Base-by-base conservation (phyloP, 139 green algal species). In the Chlorella vulgaris region DNA sequence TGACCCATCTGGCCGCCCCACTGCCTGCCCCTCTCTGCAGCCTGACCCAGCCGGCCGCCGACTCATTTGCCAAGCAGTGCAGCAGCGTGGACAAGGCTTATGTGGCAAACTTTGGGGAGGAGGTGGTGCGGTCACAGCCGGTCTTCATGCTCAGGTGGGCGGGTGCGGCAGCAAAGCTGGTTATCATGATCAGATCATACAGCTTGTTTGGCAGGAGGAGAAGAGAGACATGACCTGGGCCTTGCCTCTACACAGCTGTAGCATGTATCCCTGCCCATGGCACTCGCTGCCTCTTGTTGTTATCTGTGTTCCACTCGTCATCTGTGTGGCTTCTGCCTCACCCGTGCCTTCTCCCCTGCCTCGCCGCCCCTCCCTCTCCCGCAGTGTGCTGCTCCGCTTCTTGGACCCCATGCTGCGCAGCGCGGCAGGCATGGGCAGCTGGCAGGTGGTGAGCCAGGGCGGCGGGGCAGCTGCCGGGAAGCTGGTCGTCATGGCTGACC, bases 31-130 rank as follows among this genome's bases (percentile, higher is more conserved):
- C 18, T n/a, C 36, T 19, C 67, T 53, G 91, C 82, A 83, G 76
- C 35, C 69, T 89, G 69, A 86, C 93, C 10, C 93, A 97, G 89
- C 91, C 91, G 10, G 81, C 86, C 61, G 93, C 93, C 1, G 89
- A 96, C 24, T 35, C 53, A 26, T 94, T 95, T 80, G 87, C 58
- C 7, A n/a, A 38, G 6, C 65, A 51, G 13, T 93, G 88, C 65
- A 40, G 63, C 76, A 76, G 77, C 31, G 85, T 96, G 68, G 87
- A 94, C 43, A 31, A 40, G 18, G 67, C 69, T 22, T 95, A 96
- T 81, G 85, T 96, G 39, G 58, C 80, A 63, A 98, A 97, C 85
- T 98, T 98, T 88, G 93, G 91, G 22, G 93, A 96, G 89, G 95
- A 98, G 90, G 89, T 96, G 65, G 94, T 97, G 43, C 87, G 95